Evolutionary conservation across 257 asterid genomes (phyloP).

Genomic region (Lavandula angustifolia): DNA sequence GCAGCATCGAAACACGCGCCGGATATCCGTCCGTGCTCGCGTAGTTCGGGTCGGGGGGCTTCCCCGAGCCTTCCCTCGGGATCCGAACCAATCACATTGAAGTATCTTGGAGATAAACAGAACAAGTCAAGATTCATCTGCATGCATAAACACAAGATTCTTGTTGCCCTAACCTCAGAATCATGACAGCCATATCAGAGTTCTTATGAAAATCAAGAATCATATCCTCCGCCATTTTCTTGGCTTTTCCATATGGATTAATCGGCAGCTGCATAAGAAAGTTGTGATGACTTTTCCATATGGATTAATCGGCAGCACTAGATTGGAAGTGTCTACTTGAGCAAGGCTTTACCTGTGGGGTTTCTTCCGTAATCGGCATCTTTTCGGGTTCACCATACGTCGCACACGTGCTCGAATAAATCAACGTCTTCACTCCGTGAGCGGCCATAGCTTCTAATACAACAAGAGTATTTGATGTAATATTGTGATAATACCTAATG

Average conservation of each 20-base stretch:
- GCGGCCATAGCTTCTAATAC: constrained; percentile 79
- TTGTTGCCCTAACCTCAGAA: constrained; percentile 58
- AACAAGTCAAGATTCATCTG: background rate
- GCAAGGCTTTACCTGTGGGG: constrained; percentile 57
- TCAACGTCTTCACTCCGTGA: constrained; percentile 64
- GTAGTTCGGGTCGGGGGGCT: constrained; percentile 91
- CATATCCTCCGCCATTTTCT: constrained; percentile 98
- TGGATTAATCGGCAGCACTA: constrained; percentile 78
- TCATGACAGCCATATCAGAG: constrained; percentile 93
- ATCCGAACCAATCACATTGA: constrained; percentile 92
- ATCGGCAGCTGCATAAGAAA: constrained; percentile 65
- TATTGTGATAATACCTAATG: constrained; percentile 94
- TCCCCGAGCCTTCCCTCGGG: constrained; percentile 95
- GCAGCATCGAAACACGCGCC: constrained; percentile 98
- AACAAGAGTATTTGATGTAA: constrained; percentile 84
- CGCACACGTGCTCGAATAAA: constrained; percentile 94
- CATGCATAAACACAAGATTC: background rate
- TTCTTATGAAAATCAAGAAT: constrained; percentile 84
- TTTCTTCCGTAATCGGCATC: constrained; percentile 87
- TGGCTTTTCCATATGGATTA: constrained; percentile 96
- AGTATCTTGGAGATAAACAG: constrained; percentile 59
- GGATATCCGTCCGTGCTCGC: constrained; percentile 89
- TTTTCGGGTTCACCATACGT: constrained; percentile 88
- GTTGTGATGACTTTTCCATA: constrained; percentile 64
- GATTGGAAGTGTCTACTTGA: constrained; percentile 11